Base-by-base conservation (phyloP, 2,329 filamentous ascomycete species). In the Rhynchosporium graminicola region DNA sequence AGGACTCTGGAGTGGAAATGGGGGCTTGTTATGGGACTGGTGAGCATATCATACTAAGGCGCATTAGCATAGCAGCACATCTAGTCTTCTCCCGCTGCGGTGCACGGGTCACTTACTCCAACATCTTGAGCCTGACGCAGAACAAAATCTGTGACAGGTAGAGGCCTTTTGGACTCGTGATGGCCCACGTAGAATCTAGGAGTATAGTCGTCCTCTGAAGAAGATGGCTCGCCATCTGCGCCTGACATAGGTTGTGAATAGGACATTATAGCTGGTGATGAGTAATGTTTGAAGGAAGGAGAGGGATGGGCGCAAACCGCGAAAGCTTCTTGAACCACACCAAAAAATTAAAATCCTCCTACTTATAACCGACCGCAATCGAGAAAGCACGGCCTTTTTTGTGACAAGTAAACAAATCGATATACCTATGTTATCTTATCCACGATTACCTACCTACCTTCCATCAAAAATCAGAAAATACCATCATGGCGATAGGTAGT, bases 21-120 rank as follows among this genome's bases (percentile, higher is more conserved):
- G 26, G 80, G 75, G 71, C 89, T 95, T 45, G 90, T 94, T 73
- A 96, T 87, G 57, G 90, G 88, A 20, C 86, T 87, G 4, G 90
- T 93, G 67, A 90, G 82, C 79, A 92, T 91, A 73, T 88, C 85
- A 79, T 94, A 91, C 89, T 93, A 66, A 60, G 64, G 58, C 57
- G 54, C 54, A 61, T 71, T 64, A 74, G 69, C 62, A 57, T 40
- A 74, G 69, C 62, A 57, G 38, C 33, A 3, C 6, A 5, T 10
- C 3, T 48, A 52, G 69, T 57, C 72, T 48, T 46, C 42, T 9
- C 40, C 9, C 10, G 46, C 52, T 42, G 47, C 57, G 54, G 52
- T 20, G 20, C 20, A 20, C 20, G 20, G 20, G 58, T 57, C 36
- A 79, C 86, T 79, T 82, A 90, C 87, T 77, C 87, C 87, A 66